Evolutionary conservation across 805 yeast species (phyloP).

Genomic region (Suhomyces sp.): DNA sequence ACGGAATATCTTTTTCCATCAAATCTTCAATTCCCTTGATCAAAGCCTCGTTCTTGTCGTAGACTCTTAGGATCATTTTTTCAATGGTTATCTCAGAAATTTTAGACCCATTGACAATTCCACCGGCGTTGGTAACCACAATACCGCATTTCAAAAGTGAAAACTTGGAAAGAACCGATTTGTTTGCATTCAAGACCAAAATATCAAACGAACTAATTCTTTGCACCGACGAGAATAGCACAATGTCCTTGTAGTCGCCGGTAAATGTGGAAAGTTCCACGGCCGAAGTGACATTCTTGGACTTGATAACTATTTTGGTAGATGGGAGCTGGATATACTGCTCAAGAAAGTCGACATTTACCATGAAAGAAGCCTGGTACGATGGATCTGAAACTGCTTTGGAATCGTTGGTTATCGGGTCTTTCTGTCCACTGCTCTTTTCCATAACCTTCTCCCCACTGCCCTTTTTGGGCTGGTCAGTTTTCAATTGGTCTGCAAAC

Average conservation of each 20-base stretch:
- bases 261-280: not conserved
- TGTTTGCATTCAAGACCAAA: constrained; percentile 6
- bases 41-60: constrained; percentile 11
- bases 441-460: not conserved
- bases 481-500: not conserved
- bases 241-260: constrained; percentile 1
- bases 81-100: constrained; percentile 8
- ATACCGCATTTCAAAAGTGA: constrained; percentile 4
- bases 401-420: not conserved
- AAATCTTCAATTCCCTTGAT: constrained; percentile 8
- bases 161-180: constrained; percentile 3
- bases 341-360: not conserved
- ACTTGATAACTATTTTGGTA: not conserved
- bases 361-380: not conserved
- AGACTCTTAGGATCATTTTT: constrained; percentile 4
- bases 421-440: not conserved
- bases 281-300: not conserved
- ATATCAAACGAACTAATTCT: constrained; percentile 2
- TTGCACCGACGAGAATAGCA: constrained; percentile 1
- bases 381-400: not conserved
- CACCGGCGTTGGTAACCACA: constrained; percentile 13
- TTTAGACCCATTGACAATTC: constrained; percentile 10
- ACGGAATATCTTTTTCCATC: constrained; percentile 13
- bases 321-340: not conserved
- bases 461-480: not conserved